Evolutionary conservation across 2,329 filamentous ascomycete genomes (phyloP), one percentile per base, ranked within the genome.

Genomic region (Colletotrichum australisinense): DNA sequence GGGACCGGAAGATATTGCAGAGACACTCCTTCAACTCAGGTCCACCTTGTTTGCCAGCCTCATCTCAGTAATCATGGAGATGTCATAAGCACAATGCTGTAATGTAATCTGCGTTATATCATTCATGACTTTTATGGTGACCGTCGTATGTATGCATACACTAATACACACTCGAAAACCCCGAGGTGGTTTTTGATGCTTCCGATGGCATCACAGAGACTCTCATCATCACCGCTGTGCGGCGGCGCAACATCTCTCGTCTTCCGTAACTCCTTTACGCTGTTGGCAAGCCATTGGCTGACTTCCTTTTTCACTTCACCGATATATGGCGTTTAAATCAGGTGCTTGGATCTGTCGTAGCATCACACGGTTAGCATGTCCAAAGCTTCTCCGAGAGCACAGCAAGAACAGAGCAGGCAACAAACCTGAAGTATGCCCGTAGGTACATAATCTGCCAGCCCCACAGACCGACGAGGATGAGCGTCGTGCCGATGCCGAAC

Each of bases 361-460:
- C 30, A 30, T 42, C 52, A 62, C 49, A 49, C 22, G 42, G 63
- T 77, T 67, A 77, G 75, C 38, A 35, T 63, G 52, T 5, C 14
- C 22, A 52, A 5, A 12, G 32, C 32, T 35, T 11, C 14, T 8
- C 22, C 19, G 9, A 12, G 3, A 35, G 32, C 32, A 35, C 11
- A 35, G 32, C 32, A 35, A 35, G n/a, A 35, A 35, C 1, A 35
- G 11, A 35, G 11, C 32, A 35, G 4, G 11, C 32, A 35, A 78
- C 79, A 3, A 53, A 94, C 89, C 95, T 92, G 89, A 99, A 99
- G 89, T 99, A 99, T 76, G 96, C 95, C 83, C 97, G 90, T 85
- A 99, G 88, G 85, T 99, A 99, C 82, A 99, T 92, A 81, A 99
- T 94, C 91, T 99, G 97, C 97, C 97, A 99, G 55, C 88, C 95